Conservation (phyloP, 768 basidiomycete genomes). For the Amanita rubescens region DNA sequence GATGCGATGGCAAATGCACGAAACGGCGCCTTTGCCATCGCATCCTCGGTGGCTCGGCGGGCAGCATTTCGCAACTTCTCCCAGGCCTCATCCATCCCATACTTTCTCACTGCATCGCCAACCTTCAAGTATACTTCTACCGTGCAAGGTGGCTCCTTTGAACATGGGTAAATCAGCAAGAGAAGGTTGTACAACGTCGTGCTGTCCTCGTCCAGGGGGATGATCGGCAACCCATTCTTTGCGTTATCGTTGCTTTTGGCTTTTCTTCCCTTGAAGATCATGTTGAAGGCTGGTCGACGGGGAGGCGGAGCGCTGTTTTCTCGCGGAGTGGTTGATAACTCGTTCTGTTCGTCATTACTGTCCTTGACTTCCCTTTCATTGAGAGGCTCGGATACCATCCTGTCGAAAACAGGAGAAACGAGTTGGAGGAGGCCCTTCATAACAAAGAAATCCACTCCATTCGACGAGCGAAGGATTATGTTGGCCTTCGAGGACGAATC, state of each 20-base stretch:
- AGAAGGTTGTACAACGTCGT: constrained; percentile 9
- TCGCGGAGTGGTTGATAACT: too few relatives aligned
- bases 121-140: constrained; percentile 16
- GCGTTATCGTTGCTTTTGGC: background rate
- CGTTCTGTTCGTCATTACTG: too few relatives aligned
- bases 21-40: background rate
- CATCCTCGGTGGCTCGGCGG: too few relatives aligned
- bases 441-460: constrained; percentile 24
- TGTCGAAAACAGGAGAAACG: constrained; percentile 24
- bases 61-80: constrained; percentile 17
- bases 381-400: constrained; percentile 18
- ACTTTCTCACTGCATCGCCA: constrained; percentile 21
- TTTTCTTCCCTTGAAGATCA: too few relatives aligned
- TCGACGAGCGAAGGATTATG: constrained; percentile 20
- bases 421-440: constrained; percentile 20
- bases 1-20: constrained; percentile 5
- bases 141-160: background rate
- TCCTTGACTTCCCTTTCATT: too few relatives aligned
- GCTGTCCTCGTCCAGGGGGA: constrained; percentile 11
- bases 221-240: constrained; percentile 7
- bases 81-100: constrained; percentile 22
- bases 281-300: too few relatives aligned
- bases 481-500: constrained; percentile 12
- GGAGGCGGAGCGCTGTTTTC: too few relatives aligned
- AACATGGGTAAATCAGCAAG: constrained; percentile 5